Conservation (phyloP, 2,329 filamentous ascomycete genomes). For the Trichoderma semiorbis region DNA sequence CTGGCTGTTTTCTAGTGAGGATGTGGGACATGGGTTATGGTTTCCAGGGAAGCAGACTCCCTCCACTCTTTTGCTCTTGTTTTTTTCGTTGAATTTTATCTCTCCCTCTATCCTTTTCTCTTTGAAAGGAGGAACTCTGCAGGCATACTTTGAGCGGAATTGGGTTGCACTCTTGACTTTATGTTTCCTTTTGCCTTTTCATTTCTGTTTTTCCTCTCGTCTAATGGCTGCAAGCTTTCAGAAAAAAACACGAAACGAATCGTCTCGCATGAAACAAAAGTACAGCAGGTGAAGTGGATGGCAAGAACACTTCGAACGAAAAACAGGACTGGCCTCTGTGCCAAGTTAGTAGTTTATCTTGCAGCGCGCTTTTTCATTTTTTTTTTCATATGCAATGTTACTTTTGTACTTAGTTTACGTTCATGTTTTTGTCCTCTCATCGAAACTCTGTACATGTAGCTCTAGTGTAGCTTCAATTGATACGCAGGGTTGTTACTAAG, state of each 20-base stretch:
- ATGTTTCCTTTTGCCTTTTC: neutral
- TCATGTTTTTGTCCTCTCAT: neutral
- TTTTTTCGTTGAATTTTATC: slow-evolving; percentile 13
- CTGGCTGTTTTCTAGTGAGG: slow-evolving; percentile 34
- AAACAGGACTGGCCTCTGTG: neutral
- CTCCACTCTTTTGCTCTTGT: neutral
- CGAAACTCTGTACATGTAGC: neutral
- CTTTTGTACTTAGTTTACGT: slow-evolving; percentile 9
- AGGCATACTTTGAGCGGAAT: slow-evolving; percentile 17
- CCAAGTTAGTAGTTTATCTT: neutral
- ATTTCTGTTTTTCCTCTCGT: too few species aligned
- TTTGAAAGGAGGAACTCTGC: slow-evolving; percentile 13
- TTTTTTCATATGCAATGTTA: slow-evolving; percentile 20
- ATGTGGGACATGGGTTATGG: slow-evolving; percentile 32
- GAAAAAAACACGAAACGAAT: neutral
- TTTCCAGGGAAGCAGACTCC: neutral
- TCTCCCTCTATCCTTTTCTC: slow-evolving; percentile 18
- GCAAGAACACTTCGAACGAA: neutral
- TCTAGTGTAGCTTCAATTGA: neutral
- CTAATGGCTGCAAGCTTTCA: neutral
- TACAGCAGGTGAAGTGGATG: neutral
- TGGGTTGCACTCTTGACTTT: neutral
- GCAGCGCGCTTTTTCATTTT: slow-evolving; percentile 21
- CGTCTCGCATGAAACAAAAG: neutral
- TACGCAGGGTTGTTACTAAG: neutral